phyloP scores from a whole-genome alignment of 2,329 filamentous ascomycete species.

The Fulvia fulva region DNA sequence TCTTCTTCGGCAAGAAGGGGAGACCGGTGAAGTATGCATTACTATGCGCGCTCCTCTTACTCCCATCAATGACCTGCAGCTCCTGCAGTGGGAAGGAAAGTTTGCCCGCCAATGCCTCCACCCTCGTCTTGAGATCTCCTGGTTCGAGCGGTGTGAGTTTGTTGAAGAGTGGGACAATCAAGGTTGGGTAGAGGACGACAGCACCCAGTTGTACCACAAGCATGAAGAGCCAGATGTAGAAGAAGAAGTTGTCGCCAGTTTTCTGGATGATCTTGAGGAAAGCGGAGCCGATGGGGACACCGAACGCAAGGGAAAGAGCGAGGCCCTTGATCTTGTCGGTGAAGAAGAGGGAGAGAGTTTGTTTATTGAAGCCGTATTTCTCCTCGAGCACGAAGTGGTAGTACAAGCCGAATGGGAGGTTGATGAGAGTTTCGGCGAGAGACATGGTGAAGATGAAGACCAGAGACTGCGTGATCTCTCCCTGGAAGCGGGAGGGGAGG shows the following conservation, averaged over 20 bases:
- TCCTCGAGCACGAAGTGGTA: slow-evolving; percentile 94
- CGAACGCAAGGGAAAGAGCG: slow-evolving; percentile 71
- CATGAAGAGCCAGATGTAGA: slow-evolving; percentile 94
- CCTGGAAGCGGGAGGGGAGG: slow-evolving; percentile 70
- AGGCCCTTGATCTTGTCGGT: slow-evolving; percentile 90
- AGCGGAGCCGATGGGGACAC: slow-evolving; percentile 82
- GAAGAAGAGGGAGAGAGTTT: slow-evolving; percentile 82
- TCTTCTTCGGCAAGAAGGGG: slow-evolving; percentile 99
- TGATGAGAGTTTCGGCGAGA: slow-evolving; percentile 72
- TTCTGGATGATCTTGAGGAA: slow-evolving; percentile 93
- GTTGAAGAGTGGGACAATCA: slow-evolving; percentile 94
- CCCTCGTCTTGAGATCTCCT: slow-evolving; percentile 79
- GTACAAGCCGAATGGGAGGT: slow-evolving; percentile 80
- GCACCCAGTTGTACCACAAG: slow-evolving; percentile 86
- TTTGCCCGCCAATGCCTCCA: slow-evolving; percentile 76
- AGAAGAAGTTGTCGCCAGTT: slow-evolving; percentile 93
- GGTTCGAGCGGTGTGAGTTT: slow-evolving; percentile 90
- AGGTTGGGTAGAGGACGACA: slow-evolving; percentile 93
- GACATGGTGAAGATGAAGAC: slow-evolving; percentile 87
- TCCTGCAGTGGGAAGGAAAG: slow-evolving; percentile 90
- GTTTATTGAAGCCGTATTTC: slow-evolving; percentile 98
- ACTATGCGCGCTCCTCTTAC: slow-evolving; percentile 81
- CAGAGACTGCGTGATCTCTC: slow-evolving; percentile 91
- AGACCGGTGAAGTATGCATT: slow-evolving; percentile 96
- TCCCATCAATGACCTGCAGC: slow-evolving; percentile 90